phyloP scores from a whole-genome alignment of 495 filamentous ascomycete species.

The Penicillium tannophilum region DNA sequence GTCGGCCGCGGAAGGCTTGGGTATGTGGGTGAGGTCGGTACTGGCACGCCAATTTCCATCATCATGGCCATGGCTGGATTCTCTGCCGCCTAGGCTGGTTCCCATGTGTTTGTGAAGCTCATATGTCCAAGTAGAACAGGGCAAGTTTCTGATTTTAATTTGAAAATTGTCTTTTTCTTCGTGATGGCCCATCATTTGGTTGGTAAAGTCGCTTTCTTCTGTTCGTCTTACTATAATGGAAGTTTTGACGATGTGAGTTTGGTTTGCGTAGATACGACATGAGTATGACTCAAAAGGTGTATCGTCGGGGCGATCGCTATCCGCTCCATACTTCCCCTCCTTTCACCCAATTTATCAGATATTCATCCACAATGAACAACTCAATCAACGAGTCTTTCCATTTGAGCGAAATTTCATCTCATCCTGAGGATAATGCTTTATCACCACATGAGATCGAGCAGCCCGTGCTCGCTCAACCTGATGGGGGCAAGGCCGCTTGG shows the following conservation, averaged over 20 bases:
- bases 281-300: not conserved
- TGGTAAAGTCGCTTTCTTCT: no score
- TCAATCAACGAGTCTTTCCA: slow-evolving; percentile 6
- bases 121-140: no score
- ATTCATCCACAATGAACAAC: not conserved
- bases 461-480: slow-evolving; percentile 52
- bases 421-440: not conserved
- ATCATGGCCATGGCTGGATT: slow-evolving; percentile 14
- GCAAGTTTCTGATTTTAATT: no score
- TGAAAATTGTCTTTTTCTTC: no score
- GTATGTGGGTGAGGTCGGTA: slow-evolving; percentile 4
- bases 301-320: not conserved
- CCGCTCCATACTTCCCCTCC: not conserved
- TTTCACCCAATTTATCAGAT: not conserved
- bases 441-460: slow-evolving; percentile 35
- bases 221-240: no score
- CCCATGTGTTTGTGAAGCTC: not conserved
- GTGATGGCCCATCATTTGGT: no score
- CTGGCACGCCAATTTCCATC: not conserved
- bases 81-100: not conserved
- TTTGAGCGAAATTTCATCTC: slow-evolving; percentile 8
- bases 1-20: slow-evolving; percentile 9
- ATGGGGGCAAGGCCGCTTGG: slow-evolving; percentile 66
- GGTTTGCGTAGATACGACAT: no score
- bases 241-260: no score